A percentile compares a stretch with the other conserved stretches of the same genome.
Evolutionary conservation across 495 filamentous ascomycete species (phyloP).

Genomic region (Ascodesmis nigricans): DNA sequence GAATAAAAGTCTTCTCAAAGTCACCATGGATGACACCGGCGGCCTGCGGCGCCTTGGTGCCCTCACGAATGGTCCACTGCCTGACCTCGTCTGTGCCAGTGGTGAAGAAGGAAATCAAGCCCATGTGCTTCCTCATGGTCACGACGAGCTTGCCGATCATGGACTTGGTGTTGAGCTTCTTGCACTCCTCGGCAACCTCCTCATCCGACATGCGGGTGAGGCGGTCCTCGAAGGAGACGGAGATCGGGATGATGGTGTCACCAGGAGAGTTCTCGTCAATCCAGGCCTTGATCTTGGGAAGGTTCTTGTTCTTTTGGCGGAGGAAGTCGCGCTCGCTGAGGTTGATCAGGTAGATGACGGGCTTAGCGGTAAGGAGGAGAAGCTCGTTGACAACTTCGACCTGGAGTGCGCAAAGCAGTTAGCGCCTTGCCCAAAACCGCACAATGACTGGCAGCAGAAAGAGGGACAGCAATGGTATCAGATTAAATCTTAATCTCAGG

Average conservation of each 20-base stretch:
- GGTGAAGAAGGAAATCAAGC: slow-evolving; percentile 90
- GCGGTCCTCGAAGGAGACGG: slow-evolving; percentile 77
- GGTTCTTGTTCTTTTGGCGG: slow-evolving; percentile 98
- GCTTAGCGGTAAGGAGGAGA: slow-evolving; percentile 87
- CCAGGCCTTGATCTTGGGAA: slow-evolving; percentile 79
- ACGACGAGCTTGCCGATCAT: slow-evolving; percentile 79
- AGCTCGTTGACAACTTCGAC: slow-evolving; percentile 96
- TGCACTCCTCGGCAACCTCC: slow-evolving; percentile 66
- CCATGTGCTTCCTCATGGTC: slow-evolving; percentile 82
- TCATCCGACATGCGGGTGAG: slow-evolving; percentile 58
- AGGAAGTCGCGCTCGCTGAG: slow-evolving; percentile 93
- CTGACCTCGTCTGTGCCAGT: slow-evolving; percentile 90
- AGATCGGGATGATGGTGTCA: slow-evolving; percentile 81
- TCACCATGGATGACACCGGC: slow-evolving; percentile 97
- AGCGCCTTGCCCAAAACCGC: background rate
- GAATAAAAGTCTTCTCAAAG: slow-evolving; percentile 99
- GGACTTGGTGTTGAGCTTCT: slow-evolving; percentile 67
- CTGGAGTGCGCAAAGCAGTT: slow-evolving; percentile 28
- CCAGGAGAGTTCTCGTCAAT: slow-evolving; percentile 71
- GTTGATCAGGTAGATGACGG: slow-evolving; percentile 93
- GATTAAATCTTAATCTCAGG: slow-evolving; percentile 49
- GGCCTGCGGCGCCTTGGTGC: slow-evolving; percentile 88
- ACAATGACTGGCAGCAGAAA: slow-evolving; percentile 1
- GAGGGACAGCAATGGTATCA: slow-evolving; percentile 4
- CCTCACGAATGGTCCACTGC: slow-evolving; percentile 94